A percentile compares a stretch with the other conserved stretches of the same genome.
Conservation (phyloP, 345 rosid species). For the Acer campestre region DNA sequence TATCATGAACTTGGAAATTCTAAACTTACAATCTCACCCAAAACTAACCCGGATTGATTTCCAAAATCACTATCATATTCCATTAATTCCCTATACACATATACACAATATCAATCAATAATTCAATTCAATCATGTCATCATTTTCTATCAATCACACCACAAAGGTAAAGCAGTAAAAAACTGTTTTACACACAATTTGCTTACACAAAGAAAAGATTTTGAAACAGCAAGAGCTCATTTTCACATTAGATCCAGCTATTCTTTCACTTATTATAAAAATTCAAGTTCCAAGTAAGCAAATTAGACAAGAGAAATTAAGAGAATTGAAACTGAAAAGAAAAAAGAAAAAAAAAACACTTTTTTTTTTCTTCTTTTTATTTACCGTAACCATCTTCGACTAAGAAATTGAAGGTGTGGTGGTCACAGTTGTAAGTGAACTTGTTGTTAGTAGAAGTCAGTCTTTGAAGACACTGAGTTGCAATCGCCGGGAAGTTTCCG, state of each 20-base stretch:
- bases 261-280: neutral
- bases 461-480: conserved; percentile 87
- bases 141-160: neutral
- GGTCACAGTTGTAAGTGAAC: conserved; percentile 97
- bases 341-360: no score
- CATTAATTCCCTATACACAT: neutral
- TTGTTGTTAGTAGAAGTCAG: conserved; percentile 91
- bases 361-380: neutral
- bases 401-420: conserved; percentile 95
- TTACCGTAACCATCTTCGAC: conserved; percentile 91
- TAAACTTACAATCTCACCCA: neutral
- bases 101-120: neutral
- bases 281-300: neutral
- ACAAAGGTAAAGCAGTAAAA: neutral
- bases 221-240: neutral
- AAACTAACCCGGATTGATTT: neutral
- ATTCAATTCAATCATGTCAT: neutral
- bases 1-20: neutral
- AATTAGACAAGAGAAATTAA: neutral
- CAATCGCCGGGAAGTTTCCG: conserved; percentile 96
- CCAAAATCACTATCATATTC: neutral
- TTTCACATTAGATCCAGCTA: conserved; percentile 30
- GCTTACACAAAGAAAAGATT: no score
- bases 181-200: neutral
- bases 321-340: neutral